Evolutionary conservation across 1,284 basidiomycete species (phyloP).

Genomic region (Cryptococcus sp.): DNA sequence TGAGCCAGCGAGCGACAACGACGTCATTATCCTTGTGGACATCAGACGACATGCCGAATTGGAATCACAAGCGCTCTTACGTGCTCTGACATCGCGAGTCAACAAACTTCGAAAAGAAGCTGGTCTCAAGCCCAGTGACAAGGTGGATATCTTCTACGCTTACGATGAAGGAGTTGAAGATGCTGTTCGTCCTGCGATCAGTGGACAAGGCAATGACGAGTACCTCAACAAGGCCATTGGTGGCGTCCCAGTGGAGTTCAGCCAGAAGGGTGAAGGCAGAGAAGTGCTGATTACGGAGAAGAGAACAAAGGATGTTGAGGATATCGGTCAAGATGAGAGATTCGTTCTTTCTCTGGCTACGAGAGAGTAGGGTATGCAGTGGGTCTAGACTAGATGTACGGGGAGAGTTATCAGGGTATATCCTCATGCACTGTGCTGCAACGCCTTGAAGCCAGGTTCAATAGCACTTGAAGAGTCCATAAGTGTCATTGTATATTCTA

Average conservation of each 20-base stretch:
- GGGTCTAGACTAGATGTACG: too few relatives aligned
- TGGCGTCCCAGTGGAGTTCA: constrained; percentile 66
- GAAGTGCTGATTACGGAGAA: constrained; percentile 57
- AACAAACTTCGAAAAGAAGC: constrained; percentile 97
- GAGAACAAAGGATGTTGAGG: constrained; percentile 83
- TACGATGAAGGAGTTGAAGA: constrained; percentile 71
- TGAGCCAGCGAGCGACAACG: constrained; percentile 81
- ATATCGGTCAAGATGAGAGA: constrained; percentile 84
- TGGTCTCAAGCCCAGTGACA: constrained; percentile 90
- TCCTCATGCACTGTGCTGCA: too few relatives aligned
- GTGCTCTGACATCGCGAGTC: constrained; percentile 90
- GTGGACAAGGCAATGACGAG: constrained; percentile 60
- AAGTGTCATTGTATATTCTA: too few relatives aligned
- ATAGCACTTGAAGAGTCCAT: too few relatives aligned
- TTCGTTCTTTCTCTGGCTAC: constrained; percentile 41
- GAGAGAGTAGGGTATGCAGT: constrained; percentile 11
- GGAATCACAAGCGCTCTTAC: constrained; percentile 80
- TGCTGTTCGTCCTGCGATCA: constrained; percentile 72
- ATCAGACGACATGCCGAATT: constrained; percentile 83
- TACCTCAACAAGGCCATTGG: constrained; percentile 76
- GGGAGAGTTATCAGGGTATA: too few relatives aligned
- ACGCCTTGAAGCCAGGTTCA: too few relatives aligned
- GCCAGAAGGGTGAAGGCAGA: constrained; percentile 71
- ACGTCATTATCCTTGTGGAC: constrained; percentile 92
- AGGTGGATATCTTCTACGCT: constrained; percentile 84